Conservation (phyloP, 345 rosid genomes). For the Populus pruinosa region DNA sequence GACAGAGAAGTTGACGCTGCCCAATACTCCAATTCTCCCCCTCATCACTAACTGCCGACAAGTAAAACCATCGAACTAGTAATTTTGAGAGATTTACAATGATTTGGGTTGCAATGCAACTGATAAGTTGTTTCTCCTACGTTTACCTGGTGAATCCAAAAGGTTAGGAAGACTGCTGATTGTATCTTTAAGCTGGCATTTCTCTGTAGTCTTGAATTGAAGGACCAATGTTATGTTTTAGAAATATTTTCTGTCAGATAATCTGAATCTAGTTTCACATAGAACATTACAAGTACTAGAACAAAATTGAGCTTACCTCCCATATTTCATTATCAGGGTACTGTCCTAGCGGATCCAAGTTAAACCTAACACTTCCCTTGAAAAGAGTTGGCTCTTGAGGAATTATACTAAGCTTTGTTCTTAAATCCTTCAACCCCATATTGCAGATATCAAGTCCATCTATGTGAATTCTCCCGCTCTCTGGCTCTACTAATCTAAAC, state of each 20-base stretch:
- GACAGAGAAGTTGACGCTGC: slow-evolving; percentile 27
- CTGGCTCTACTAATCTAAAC: slow-evolving; percentile 75
- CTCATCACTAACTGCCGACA: slow-evolving; percentile 13
- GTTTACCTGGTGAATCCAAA: background rate
- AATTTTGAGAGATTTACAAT: background rate
- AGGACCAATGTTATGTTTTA: background rate
- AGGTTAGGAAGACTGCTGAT: slow-evolving; percentile 6
- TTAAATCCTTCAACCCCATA: slow-evolving; percentile 71
- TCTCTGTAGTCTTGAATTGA: slow-evolving; percentile 7
- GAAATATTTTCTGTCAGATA: background rate
- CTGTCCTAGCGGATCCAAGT: slow-evolving; percentile 75
- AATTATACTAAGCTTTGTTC: slow-evolving; percentile 79
- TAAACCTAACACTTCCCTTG: slow-evolving; percentile 66
- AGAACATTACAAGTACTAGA: background rate
- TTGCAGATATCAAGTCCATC: slow-evolving; percentile 69
- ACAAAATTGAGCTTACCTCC: slow-evolving; percentile 41
- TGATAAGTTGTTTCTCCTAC: background rate
- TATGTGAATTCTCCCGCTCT: slow-evolving; percentile 55
- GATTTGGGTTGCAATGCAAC: background rate
- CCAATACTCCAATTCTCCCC: slow-evolving; percentile 30
- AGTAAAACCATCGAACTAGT: background rate
- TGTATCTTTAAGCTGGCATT: slow-evolving; percentile 8
- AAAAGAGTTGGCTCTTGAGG: slow-evolving; percentile 93
- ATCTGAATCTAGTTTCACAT: background rate
- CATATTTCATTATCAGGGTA: slow-evolving; percentile 67